A percentile compares a stretch with the other conserved stretches of the same genome.
phyloP scores from a whole-genome alignment of 805 yeast species.

The Kluyveromyces wickerhamii region DNA sequence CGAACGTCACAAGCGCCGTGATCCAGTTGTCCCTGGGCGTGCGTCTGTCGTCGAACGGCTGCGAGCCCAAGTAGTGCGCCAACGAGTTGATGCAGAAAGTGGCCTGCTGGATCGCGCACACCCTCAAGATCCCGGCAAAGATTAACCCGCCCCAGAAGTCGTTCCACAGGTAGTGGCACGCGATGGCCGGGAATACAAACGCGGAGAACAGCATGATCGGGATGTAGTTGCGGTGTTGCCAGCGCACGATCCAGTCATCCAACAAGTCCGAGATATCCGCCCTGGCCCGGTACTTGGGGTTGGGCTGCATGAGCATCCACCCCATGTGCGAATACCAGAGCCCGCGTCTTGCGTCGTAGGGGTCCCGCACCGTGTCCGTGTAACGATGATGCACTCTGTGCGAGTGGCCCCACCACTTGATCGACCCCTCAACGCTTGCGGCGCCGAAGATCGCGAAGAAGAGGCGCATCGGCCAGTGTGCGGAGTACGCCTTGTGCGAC shows the following conservation, averaged over 20 bases:
- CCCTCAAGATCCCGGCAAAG: constrained; percentile 66
- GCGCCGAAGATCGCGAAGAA: constrained; percentile 75
- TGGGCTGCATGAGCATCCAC: constrained; percentile 76
- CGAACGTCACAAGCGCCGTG: constrained; percentile 77
- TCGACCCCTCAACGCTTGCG: constrained; percentile 75
- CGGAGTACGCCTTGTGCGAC: constrained; percentile 69
- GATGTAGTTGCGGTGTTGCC: constrained; percentile 75
- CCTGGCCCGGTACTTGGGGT: constrained; percentile 74
- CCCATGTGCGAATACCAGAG: constrained; percentile 82
- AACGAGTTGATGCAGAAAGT: constrained; percentile 81
- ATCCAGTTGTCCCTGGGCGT: constrained; percentile 78
- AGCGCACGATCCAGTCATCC: constrained; percentile 69
- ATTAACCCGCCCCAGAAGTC: constrained; percentile 68
- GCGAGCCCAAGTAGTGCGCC: constrained; percentile 81
- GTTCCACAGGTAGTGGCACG: constrained; percentile 47
- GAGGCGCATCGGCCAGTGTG: constrained; percentile 49
- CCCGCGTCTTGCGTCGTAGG: constrained; percentile 78
- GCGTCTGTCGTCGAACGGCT: constrained; percentile 82
- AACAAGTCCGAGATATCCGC: constrained; percentile 75
- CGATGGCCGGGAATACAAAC: constrained; percentile 51
- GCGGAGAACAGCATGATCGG: constrained; percentile 53
- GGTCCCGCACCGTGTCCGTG: constrained; percentile 77
- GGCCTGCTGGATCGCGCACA: constrained; percentile 70
- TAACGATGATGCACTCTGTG: constrained; percentile 84
- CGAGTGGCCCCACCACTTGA: constrained; percentile 84